A percentile compares a stretch with the other conserved stretches of the same genome.
These are phyloP conservation scores for peach (Prunus persica) DNA, from an alignment of 306 rosid species.

Conservation along the genomic window Prunus_persica_NCBIv2 NC_034012.1:547501-548000, in stretches of 20 bases:
- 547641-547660: background rate
- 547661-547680: background rate
- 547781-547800: background rate
- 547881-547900: slow-evolving; percentile 39
- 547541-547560: background rate
- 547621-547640: too few relatives aligned
- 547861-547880: background rate
- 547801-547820: background rate
- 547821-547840: slow-evolving; percentile 1
- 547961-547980: slow-evolving; percentile 97
- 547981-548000: slow-evolving; percentile 77
- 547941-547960: slow-evolving; percentile 78
- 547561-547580: too few relatives aligned
- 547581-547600: background rate
- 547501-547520: background rate
- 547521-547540: background rate
- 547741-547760: background rate
- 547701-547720: background rate
- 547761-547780: too few relatives aligned
- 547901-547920: slow-evolving; percentile 58
- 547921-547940: slow-evolving; percentile 72
- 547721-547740: background rate
- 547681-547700: background rate
- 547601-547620: background rate
- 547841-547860: background rate